Evolutionary conservation across 2,329 filamentous ascomycete genomes (phyloP).

Genomic region (Pestalotiopsis sp.): DNA sequence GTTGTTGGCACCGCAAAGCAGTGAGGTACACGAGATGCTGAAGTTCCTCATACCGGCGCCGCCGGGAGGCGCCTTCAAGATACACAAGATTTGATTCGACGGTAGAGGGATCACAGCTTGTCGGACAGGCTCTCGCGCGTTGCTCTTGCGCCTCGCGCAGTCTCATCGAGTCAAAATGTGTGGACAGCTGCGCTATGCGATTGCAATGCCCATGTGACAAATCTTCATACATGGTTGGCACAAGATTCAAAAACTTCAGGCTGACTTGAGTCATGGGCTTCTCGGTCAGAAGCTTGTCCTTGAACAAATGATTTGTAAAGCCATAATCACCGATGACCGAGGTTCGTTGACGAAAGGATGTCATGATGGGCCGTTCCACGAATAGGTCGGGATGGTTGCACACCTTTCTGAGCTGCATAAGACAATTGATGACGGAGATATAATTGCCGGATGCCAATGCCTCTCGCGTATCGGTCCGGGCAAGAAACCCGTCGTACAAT

Average conservation of each 20-base stretch:
- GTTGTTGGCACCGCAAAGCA: slow-evolving; percentile 75
- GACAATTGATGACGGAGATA: slow-evolving; percentile 95
- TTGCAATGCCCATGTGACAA: slow-evolving; percentile 57
- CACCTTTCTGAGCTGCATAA: slow-evolving; percentile 96
- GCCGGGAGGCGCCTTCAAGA: slow-evolving; percentile 71
- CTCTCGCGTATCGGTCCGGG: slow-evolving; percentile 83
- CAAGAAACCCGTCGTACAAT: slow-evolving; percentile 95
- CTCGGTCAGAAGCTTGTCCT: slow-evolving; percentile 63
- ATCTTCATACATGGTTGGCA: slow-evolving; percentile 71
- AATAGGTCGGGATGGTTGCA: slow-evolving; percentile 99
- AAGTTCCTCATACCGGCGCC: slow-evolving; percentile 73
- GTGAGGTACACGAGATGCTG: slow-evolving; percentile 83
- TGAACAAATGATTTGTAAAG: slow-evolving; percentile 70
- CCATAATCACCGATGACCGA: slow-evolving; percentile 77
- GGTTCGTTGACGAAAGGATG: slow-evolving; percentile 87
- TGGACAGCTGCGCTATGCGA: slow-evolving; percentile 66
- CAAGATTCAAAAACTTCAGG: slow-evolving; percentile 76
- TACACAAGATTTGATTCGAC: slow-evolving; percentile 71
- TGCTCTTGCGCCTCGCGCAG: slow-evolving; percentile 71
- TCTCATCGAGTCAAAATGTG: slow-evolving; percentile 68
- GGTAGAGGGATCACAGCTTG: slow-evolving; percentile 64
- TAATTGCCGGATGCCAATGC: slow-evolving; percentile 93
- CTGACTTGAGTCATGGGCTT: slow-evolving; percentile 67
- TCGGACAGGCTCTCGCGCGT: slow-evolving; percentile 57
- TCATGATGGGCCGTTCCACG: slow-evolving; percentile 93